Evolutionary conservation across 164 flowering plant genomes (phyloP).

Genomic region (Nymphaea colorata): DNA sequence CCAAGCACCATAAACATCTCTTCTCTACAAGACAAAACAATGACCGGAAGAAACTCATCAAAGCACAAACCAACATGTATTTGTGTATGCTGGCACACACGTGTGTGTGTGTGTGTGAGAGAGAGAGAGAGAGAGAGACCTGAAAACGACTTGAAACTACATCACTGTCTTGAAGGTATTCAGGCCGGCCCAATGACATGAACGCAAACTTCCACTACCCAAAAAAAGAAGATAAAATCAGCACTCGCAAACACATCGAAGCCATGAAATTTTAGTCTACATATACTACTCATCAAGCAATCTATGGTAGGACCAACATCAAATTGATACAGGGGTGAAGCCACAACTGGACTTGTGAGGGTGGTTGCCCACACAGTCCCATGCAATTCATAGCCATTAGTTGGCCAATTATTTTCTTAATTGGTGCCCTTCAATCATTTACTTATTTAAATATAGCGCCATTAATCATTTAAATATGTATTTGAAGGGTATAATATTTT

Average conservation of each 20-base stretch:
- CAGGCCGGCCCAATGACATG: constrained; percentile 75
- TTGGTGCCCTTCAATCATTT: too few species aligned
- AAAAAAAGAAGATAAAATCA: background rate
- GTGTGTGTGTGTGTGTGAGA: background rate
- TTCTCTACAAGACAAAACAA: constrained; percentile 34
- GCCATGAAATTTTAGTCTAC: background rate
- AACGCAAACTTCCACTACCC: constrained; percentile 92
- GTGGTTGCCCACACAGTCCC: too few species aligned
- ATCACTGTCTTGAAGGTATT: constrained; percentile 75
- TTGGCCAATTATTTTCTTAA: too few species aligned
- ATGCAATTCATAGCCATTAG: too few species aligned
- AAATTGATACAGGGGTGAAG: too few species aligned
- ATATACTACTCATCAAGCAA: too few species aligned
- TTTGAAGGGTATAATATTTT: too few species aligned
- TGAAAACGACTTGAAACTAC: constrained; percentile 76
- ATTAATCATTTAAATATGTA: too few species aligned
- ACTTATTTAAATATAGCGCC: too few species aligned
- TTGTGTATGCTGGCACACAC: background rate
- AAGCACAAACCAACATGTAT: background rate
- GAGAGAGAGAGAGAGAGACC: constrained; percentile 18
- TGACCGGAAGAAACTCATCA: background rate
- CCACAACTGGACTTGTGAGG: background rate
- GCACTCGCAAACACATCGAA: background rate
- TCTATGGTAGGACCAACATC: too few species aligned
- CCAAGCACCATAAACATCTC: constrained; percentile 98